Evolutionary conservation across 2,329 filamentous ascomycete species (phyloP), one percentile per base, ranked within the genome.

Genomic region (Diplodia mutila): DNA sequence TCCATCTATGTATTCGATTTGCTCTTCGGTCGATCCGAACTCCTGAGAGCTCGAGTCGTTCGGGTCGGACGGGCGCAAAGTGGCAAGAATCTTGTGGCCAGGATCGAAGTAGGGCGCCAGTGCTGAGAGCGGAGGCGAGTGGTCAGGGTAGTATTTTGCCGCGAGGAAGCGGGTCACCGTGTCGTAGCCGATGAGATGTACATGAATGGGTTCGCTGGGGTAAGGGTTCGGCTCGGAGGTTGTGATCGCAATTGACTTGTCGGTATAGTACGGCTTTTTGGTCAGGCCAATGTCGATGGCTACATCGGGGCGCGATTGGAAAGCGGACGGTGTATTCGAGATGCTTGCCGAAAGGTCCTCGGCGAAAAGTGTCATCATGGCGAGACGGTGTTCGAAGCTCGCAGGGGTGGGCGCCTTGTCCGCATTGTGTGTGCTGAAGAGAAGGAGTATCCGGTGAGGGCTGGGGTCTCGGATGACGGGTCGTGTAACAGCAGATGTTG

Each of bases 111-210:
- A 91, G 0, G 87, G 87, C 1, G 80, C 80, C 2, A 94, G 81
- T 0, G 86, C 85, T 0, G 76, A 78, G 14, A 86, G 81, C 69
- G 90, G 72, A 75, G 81, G 75, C 66, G 77, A 42, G 73, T 81
- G 70, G 65, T 75, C 71, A 6, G 77, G 75, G 74, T 93, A 92
- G 78, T 94, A 94, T 75, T 90, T 91, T 0, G 90, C 85, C 59
- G 91, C 83, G 65, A 91, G 86, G 64, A 94, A 87, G 23, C 91
- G 86, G 18, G 90, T 87, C 7, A 94, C 79, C 0, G 91, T 94
- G 73, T 94, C 91, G 75, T 88, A 94, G 32, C 92, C 92, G 1
- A 88, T 86, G 2, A 94, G 85, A 73, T 91, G 91, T 4, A 91
- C 80, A 72, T 93, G 90, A 65, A 68, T 74, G 0, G 81, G 80